These are phyloP conservation scores for Aspergillus transmontanensis DNA, from an alignment of 2,329 filamentous ascomycete species.

Conservation along the genomic window DNA sequence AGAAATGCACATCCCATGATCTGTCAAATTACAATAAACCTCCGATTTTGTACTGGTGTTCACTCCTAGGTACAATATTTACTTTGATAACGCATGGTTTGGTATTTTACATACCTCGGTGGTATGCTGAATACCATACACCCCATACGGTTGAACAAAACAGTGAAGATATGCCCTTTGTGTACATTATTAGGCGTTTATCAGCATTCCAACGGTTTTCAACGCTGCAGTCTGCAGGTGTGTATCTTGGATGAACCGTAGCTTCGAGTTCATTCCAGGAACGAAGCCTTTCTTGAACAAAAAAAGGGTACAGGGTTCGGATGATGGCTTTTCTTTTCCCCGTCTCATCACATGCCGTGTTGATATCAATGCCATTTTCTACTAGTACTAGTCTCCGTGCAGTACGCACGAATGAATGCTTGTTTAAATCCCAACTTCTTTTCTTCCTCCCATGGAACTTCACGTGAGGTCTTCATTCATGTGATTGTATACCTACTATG, in stretches of 20 bases:
- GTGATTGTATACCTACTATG: neutral
- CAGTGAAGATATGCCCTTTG: neutral
- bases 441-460: neutral
- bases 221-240: neutral
- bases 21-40: conserved; percentile 3
- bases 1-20: conserved; percentile 2
- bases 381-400: neutral
- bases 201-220: neutral
- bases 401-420: conserved; percentile 1
- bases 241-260: neutral
- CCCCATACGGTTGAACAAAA: neutral
- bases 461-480: conserved; percentile 1
- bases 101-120: conserved; percentile 9
- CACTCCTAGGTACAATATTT: neutral
- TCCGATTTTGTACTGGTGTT: neutral
- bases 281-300: neutral
- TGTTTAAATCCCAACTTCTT: neutral
- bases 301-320: neutral
- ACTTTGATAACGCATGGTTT: neutral
- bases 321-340: neutral
- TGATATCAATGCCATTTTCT: neutral
- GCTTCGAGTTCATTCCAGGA: neutral
- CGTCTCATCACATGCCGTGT: neutral
- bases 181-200: neutral
- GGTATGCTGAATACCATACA: conserved; percentile 28